Evolutionary conservation across 768 basidiomycete genomes (phyloP).

Genomic region (Leccinum longicurvipes): DNA sequence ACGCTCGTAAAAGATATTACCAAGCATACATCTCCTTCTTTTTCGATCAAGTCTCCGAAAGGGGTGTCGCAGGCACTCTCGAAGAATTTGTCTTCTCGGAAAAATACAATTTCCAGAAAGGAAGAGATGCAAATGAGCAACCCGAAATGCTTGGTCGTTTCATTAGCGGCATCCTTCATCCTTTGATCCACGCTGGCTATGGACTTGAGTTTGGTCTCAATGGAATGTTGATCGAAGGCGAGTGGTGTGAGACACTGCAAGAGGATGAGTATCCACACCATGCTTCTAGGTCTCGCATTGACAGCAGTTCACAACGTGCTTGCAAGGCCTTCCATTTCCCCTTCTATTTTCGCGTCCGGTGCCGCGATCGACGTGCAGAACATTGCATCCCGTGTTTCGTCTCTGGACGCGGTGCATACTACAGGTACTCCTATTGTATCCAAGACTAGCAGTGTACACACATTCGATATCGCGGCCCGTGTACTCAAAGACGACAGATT

Average conservation of each 20-base stretch:
- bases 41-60: constrained; percentile 11
- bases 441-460: constrained; percentile 20
- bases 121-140: constrained; percentile 20
- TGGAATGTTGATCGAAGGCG: constrained; percentile 64
- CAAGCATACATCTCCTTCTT: constrained; percentile 27
- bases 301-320: constrained; percentile 29
- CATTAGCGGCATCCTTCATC: constrained; percentile 49
- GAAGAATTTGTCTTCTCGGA: constrained; percentile 33
- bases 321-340: constrained; percentile 32
- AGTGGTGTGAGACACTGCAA: background rate
- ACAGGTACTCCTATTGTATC: background rate
- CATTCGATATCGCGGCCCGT: constrained; percentile 50
- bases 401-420: background rate
- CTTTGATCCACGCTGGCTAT: constrained; percentile 60
- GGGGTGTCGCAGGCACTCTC: constrained; percentile 14
- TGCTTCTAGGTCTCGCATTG: constrained; percentile 24
- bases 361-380: background rate
- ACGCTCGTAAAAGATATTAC: constrained; percentile 20
- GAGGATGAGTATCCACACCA: background rate
- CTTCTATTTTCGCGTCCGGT: constrained; percentile 8
- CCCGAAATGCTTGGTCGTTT: constrained; percentile 56
- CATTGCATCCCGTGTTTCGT: constrained; percentile 3
- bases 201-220: constrained; percentile 62
- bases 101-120: constrained; percentile 22
- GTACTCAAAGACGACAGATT: constrained; percentile 47